Evolutionary conservation across 208 protist species (phyloP), one percentile per base, ranked within the genome.

Genomic region (Endotrypanum monterogeii): DNA sequence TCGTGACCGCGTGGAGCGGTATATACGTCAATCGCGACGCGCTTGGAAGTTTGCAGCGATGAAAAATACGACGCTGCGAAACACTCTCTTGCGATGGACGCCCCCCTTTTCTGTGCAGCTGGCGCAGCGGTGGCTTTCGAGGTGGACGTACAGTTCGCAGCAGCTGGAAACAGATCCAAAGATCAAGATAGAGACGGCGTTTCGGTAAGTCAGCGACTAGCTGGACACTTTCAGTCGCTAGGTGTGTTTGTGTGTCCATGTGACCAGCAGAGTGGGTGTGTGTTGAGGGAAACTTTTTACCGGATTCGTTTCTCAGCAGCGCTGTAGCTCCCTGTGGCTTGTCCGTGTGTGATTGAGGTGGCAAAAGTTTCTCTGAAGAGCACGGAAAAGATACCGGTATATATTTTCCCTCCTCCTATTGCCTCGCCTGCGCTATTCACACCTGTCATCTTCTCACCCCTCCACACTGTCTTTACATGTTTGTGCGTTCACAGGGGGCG

Each of bases 91-190:
- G 52, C 75, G 83, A 6, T 30, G 69, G 5, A 83, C 80, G 4
- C 87, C 89, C n/a, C 78, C 86, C 14, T n/a, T 76, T 0, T 77
- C 67, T 20, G 57, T 93, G 14, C 78, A 85, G 54, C 62, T 85
- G 37, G 78, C 83, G 57, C 93, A 97, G 76, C 39, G 77, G 23
- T 97, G 93, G 93, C 81, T 97, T 14, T 92, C 89, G 3, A 83
- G 79, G 28, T 97, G 93, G 91, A 86, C 79, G 5, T 97, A 96
- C 83, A 95, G 87, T 70, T 87, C 90, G 18, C 88, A 97, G 78
- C 84, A 90, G 62, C 76, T 97, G 14, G 89, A 89, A 57, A 82
- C 94, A 5, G 93, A 97, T 60, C 93, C 93, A 25, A 95, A 94
- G 67, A 94, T 89, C 56, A 93, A 91, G 72, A 85, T 91, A 79